Evolutionary conservation across 176 grass and related monocot species (phyloP).

Genomic region (Aegilops longissima): DNA sequence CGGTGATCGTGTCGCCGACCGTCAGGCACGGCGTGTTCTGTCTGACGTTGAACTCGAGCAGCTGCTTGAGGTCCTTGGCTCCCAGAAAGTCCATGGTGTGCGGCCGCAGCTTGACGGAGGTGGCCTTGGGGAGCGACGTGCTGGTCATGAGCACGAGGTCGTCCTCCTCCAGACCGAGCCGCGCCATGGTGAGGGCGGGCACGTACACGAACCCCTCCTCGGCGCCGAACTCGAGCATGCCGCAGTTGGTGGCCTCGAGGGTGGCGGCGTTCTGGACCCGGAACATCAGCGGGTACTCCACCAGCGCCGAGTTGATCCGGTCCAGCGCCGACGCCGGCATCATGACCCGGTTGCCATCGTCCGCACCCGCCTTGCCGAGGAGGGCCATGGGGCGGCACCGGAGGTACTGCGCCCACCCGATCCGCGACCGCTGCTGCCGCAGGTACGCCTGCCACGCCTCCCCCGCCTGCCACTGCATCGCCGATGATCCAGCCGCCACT

Average conservation of each 20-base stretch:
- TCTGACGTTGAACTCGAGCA: no score
- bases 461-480: no score
- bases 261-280: slow-evolving; percentile 46
- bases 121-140: slow-evolving; percentile 61
- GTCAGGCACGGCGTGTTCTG: no score
- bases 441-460: slow-evolving; percentile 23
- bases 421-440: neutral
- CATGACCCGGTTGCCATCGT: slow-evolving; percentile 39
- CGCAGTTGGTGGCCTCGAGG: slow-evolving; percentile 37
- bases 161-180: slow-evolving; percentile 18
- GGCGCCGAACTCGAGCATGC: slow-evolving; percentile 71
- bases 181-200: slow-evolving; percentile 70
- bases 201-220: slow-evolving; percentile 85
- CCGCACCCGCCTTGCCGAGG: no score
- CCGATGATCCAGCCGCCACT: no score
- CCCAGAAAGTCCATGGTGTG: slow-evolving; percentile 31
- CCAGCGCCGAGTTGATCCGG: slow-evolving; percentile 18
- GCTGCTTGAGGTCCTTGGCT: no score
- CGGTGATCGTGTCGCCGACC: no score
- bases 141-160: neutral
- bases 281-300: slow-evolving; percentile 69
- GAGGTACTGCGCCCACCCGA: slow-evolving; percentile 14
- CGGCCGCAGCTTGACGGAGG: slow-evolving; percentile 70
- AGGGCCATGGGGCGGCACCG: slow-evolving; percentile 16
- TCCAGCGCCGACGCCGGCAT: slow-evolving; percentile 82